Percentiles rank a stretch among this genome's conserved stretches.
Conservation (phyloP, 805 yeast genomes). For the Grigorovia humatica region DNA sequence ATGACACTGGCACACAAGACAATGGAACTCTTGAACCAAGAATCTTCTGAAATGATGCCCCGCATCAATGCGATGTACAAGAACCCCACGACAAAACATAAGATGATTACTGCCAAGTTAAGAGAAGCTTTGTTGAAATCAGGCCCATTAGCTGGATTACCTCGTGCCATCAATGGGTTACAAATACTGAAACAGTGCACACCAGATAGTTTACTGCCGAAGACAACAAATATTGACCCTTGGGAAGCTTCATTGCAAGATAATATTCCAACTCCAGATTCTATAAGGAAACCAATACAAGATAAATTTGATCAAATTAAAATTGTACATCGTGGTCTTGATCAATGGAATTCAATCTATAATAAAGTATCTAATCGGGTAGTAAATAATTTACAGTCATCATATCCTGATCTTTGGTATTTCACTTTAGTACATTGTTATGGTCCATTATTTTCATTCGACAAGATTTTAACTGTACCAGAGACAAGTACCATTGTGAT, state of each 20-base stretch:
- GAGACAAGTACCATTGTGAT: conserved; percentile 74
- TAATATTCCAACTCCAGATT: conserved; percentile 7
- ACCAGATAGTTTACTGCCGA: conserved; percentile 36
- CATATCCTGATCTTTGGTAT: conserved; percentile 81
- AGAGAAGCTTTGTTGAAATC: conserved; percentile 74
- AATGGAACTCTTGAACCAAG: conserved; percentile 8
- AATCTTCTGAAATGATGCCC: conserved; percentile 4
- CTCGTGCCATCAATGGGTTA: conserved; percentile 73
- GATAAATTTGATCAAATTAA: conserved; percentile 5
- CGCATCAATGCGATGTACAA: conserved; percentile 12
- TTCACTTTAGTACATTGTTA: conserved; percentile 65
- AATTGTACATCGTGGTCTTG: conserved; percentile 38
- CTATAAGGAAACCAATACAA: conserved; percentile 7
- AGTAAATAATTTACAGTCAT: conserved; percentile 50
- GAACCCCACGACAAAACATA: conserved; percentile 14
- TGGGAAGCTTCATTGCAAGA: conserved; percentile 18
- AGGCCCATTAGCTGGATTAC: conserved; percentile 73
- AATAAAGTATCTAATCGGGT: conserved; percentile 65
- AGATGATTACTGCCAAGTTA: conserved; percentile 39
- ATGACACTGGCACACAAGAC: conserved; percentile 17
- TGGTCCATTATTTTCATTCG: conserved; percentile 63
- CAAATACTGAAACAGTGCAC: conserved; percentile 54
- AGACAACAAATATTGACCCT: conserved; percentile 13
- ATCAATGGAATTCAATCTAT: conserved; percentile 66
- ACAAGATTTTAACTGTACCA: conserved; percentile 47